Evolutionary conservation across 441 rosid species (phyloP).

Genomic region (Mallotus japonicus): DNA sequence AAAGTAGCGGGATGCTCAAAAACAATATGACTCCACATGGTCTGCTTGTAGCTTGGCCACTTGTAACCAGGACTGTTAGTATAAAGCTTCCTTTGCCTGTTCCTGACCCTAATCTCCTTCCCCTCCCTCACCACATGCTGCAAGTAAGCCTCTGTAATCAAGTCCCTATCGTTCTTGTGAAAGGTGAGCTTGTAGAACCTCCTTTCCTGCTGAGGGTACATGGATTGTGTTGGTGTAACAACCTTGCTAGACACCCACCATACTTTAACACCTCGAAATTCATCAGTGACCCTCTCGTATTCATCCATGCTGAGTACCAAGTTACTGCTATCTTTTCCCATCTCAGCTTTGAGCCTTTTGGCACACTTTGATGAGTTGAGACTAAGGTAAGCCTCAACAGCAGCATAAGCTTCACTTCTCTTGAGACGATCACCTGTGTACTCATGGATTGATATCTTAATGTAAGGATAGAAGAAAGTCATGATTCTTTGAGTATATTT

Average conservation of each 20-base stretch:
- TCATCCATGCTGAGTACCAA: slow-evolving; percentile 64
- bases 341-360: slow-evolving; percentile 56
- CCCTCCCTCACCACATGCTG: slow-evolving; percentile 56
- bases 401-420: slow-evolving; percentile 56
- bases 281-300: slow-evolving; percentile 51
- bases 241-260: slow-evolving; percentile 57
- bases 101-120: slow-evolving; percentile 43
- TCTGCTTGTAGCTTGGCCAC: slow-evolving; percentile 52
- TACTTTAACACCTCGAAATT: slow-evolving; percentile 41
- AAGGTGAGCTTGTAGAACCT: slow-evolving; percentile 55
- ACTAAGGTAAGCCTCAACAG: slow-evolving; percentile 57
- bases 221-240: slow-evolving; percentile 25
- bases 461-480: slow-evolving; percentile 45
- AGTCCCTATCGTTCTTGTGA: slow-evolving; percentile 49
- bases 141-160: slow-evolving; percentile 51
- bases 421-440: slow-evolving; percentile 48
- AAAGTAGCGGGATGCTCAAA: slow-evolving; percentile 82
- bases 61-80: slow-evolving; percentile 53
- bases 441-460: slow-evolving; percentile 54
- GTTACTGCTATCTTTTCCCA: slow-evolving; percentile 44
- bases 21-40: slow-evolving; percentile 69
- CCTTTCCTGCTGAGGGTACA: slow-evolving; percentile 52
- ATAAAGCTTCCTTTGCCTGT: slow-evolving; percentile 57
- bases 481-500: slow-evolving; percentile 34
- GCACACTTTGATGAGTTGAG: slow-evolving; percentile 44